Base-by-base conservation (phyloP, 2,329 filamentous ascomycete species). In the Phoma sp. region DNA sequence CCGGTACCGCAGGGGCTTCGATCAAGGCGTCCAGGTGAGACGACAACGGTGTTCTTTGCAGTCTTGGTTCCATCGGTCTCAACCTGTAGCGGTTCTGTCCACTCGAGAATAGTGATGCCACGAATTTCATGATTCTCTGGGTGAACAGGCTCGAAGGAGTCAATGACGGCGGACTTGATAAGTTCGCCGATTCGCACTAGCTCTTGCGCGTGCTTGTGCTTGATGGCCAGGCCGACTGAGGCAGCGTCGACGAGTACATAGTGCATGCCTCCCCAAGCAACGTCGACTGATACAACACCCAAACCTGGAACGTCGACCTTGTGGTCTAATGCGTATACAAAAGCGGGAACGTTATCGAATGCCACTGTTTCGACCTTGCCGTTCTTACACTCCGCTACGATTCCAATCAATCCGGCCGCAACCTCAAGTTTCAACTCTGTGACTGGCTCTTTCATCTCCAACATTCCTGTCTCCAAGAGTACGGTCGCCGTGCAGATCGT, bases 201-300 rank as follows among this genome's bases (percentile, higher is more conserved):
- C 26, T 72, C 66, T 0, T 65, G 42, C 5, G 71, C 74, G 37
- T 76, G 39, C 17, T 65, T 53, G 33, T 71, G 71, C 15, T 71
- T 29, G 29, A 30, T 30, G 4, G 26, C 60, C 15, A 81, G 64
- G 7, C 76, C 76, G 2, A 79, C 53, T 0, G 74, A 71, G 1
- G 62, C 63, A 0, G 71, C 76, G 45, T 80, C 76, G 0, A 80
- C 76, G 7, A 81, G 39, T 3, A 66, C 75, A 48, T 77, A 81
- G 56, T 74, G 72, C 78, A 79, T 80, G 1, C 80, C 79, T 6
- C 79, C 79, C 66, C 74, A 81, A 12, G 76, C 79, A 37, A 81
- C 68, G 47, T 81, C 78, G 2, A 80, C 76, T 0, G 46, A 54
- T 3, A 81, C 59, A 5, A 49, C 64, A 0, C 77, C 78, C 0